phyloP scores from a whole-genome alignment of 768 basidiomycete species.

The Candolleomyces efflorescens region DNA sequence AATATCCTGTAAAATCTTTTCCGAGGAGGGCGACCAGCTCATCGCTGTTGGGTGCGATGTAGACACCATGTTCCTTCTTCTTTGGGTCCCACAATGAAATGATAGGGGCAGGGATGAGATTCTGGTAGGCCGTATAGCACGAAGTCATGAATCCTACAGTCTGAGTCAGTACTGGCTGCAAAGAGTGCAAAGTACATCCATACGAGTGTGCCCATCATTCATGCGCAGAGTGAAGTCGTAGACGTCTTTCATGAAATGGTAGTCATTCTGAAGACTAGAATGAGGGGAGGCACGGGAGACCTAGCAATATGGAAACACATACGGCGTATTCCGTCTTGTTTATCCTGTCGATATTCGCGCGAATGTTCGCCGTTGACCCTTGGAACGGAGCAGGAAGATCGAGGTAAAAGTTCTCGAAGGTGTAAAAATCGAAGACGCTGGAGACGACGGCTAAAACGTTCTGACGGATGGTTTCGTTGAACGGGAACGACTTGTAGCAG shows the following conservation, averaged over 20 bases:
- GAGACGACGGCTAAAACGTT: slow-evolving; percentile 46
- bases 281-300: background rate
- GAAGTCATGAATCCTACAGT: slow-evolving; percentile 50
- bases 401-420: slow-evolving; percentile 49
- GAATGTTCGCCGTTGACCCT: slow-evolving; percentile 53
- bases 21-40: slow-evolving; percentile 47
- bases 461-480: slow-evolving; percentile 52
- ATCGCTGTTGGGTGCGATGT: slow-evolving; percentile 51
- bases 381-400: slow-evolving; percentile 50
- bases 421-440: slow-evolving; percentile 49
- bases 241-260: slow-evolving; percentile 57
- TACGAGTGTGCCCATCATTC: slow-evolving; percentile 67
- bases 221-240: slow-evolving; percentile 51
- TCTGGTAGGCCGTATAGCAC: slow-evolving; percentile 53
- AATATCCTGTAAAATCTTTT: slow-evolving; percentile 38
- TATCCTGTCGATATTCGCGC: slow-evolving; percentile 42
- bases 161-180: background rate
- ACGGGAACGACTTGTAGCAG: slow-evolving; percentile 54
- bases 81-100: slow-evolving; percentile 36
- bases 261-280: slow-evolving; percentile 45
- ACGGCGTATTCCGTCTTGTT: slow-evolving; percentile 46
- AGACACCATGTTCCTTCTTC: slow-evolving; percentile 45
- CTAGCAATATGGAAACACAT: slow-evolving; percentile 8
- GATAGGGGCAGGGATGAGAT: slow-evolving; percentile 53
- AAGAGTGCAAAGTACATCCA: slow-evolving; percentile 10